A percentile compares a stretch with the other conserved stretches of the same genome.
Conservation (phyloP, 1,284 basidiomycete species). For the Apiotrichum brassicae region DNA sequence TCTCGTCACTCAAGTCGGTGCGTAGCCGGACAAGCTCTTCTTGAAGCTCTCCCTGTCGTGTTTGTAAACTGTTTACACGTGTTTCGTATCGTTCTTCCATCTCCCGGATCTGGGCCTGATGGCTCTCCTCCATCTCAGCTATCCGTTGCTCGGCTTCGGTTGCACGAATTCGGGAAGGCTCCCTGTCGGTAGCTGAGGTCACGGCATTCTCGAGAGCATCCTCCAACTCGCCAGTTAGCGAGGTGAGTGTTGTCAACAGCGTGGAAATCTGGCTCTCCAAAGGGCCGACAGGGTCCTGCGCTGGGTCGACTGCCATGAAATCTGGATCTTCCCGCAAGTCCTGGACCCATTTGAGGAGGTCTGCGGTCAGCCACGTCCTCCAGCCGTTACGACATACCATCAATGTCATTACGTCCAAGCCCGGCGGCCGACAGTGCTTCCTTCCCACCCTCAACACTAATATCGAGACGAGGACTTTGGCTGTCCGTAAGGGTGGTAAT, state of each 20-base stretch:
- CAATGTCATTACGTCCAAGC: slow-evolving; percentile 64
- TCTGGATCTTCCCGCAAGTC: slow-evolving; percentile 38
- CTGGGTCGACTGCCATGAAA: slow-evolving; percentile 23
- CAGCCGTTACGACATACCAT: slow-evolving; percentile 50
- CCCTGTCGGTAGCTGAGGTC: background rate
- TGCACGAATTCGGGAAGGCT: slow-evolving; percentile 12
- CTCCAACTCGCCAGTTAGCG: slow-evolving; percentile 67
- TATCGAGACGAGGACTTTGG: slow-evolving; percentile 59
- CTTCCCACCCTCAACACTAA: slow-evolving; percentile 56
- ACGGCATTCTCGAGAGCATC: slow-evolving; percentile 66
- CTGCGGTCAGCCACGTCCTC: slow-evolving; percentile 24
- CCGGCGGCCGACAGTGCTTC: slow-evolving; percentile 38
- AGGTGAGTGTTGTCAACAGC: slow-evolving; percentile 66
- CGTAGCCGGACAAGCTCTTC: slow-evolving; percentile 38
- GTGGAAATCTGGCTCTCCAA: slow-evolving; percentile 59
- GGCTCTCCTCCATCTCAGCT: slow-evolving; percentile 26
- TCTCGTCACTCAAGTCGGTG: slow-evolving; percentile 38
- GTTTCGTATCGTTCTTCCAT: slow-evolving; percentile 59
- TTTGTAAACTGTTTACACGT: slow-evolving; percentile 58
- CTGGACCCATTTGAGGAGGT: slow-evolving; percentile 61
- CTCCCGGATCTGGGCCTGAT: slow-evolving; percentile 56
- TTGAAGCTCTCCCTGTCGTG: slow-evolving; percentile 59
- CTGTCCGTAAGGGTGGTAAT: slow-evolving; percentile 43
- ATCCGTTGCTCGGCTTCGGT: slow-evolving; percentile 23
- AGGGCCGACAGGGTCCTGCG: slow-evolving; percentile 55